phyloP scores from a whole-genome alignment of 495 filamentous ascomycete genomes.

The Aspergillus carlsbadensis region DNA sequence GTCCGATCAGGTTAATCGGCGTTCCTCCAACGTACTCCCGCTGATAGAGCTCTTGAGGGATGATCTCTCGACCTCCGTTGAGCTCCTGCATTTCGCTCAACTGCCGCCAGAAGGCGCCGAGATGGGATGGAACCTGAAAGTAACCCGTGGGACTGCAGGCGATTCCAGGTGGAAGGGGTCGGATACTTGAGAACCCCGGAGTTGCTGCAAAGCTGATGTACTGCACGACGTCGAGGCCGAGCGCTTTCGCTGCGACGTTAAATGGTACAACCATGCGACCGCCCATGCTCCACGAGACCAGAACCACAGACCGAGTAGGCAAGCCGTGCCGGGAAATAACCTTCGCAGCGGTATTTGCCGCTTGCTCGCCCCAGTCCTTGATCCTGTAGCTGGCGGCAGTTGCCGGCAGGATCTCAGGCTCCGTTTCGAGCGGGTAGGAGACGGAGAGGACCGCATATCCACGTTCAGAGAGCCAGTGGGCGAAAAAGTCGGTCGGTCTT shows the following conservation, averaged over 20 bases:
- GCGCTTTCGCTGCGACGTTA: constrained; percentile 12
- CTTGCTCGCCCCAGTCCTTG: constrained; percentile 25
- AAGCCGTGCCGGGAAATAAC: constrained; percentile 10
- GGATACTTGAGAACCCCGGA: constrained; percentile 19
- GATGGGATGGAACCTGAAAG: constrained; percentile 1
- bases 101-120: constrained; percentile 18
- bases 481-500: constrained; percentile 17
- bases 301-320: constrained; percentile 8
- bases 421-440: constrained; percentile 26
- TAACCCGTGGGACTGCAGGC: constrained; percentile 13
- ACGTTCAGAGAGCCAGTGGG: constrained; percentile 18
- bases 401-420: constrained; percentile 15
- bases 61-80: constrained; percentile 9
- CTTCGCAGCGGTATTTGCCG: constrained; percentile 12
- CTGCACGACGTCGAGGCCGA: constrained; percentile 19
- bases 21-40: constrained; percentile 24
- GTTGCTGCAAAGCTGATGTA: constrained; percentile 25
- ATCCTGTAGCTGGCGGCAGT: constrained; percentile 18
- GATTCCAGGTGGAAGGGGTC: neutral
- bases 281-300: constrained; percentile 27
- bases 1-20: constrained; percentile 21
- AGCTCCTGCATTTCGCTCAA: constrained; percentile 6
- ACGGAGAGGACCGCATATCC: constrained; percentile 24
- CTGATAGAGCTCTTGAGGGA: constrained; percentile 20
- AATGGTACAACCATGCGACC: constrained; percentile 26